Conservation (phyloP, 2,329 filamentous ascomycete species). For the Coniella lustricola region DNA sequence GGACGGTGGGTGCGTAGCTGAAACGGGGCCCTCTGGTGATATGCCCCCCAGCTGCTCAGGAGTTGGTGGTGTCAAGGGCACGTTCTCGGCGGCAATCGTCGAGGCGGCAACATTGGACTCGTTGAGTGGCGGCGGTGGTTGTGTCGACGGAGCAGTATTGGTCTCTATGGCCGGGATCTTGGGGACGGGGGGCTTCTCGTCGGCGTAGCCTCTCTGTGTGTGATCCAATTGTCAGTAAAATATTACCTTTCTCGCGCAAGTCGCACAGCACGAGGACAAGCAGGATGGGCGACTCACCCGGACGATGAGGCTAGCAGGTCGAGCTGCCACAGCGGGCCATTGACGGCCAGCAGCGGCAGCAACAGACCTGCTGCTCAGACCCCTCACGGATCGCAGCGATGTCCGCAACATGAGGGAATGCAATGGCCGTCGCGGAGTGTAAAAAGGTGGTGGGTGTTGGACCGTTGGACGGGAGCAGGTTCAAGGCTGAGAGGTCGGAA, state of each 20-base stretch:
- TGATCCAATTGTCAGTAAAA: slow-evolving; percentile 9
- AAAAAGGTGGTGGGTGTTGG: slow-evolving; percentile 9
- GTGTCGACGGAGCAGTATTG: slow-evolving; percentile 39
- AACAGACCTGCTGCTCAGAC: slow-evolving; percentile 48
- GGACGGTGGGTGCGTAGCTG: slow-evolving; percentile 29
- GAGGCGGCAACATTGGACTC: slow-evolving; percentile 32
- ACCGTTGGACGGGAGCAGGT: slow-evolving; percentile 6
- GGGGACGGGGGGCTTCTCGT: slow-evolving; percentile 40
- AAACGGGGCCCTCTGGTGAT: slow-evolving; percentile 20
- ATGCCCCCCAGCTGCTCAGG: slow-evolving; percentile 22
- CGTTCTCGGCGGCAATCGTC: slow-evolving; percentile 30
- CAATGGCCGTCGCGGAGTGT: slow-evolving; percentile 29
- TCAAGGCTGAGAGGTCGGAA: not conserved
- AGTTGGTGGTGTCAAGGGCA: slow-evolving; percentile 34
- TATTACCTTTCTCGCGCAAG: slow-evolving; percentile 14
- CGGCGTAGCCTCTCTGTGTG: slow-evolving; percentile 51
- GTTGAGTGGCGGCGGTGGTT: slow-evolving; percentile 27
- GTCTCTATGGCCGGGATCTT: slow-evolving; percentile 49
- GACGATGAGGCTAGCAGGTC: slow-evolving; percentile 30
- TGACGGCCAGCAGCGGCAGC: slow-evolving; percentile 48
- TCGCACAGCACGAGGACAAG: slow-evolving; percentile 18
- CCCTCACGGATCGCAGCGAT: slow-evolving; percentile 58
- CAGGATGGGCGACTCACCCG: slow-evolving; percentile 27
- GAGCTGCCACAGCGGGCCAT: slow-evolving; percentile 40
- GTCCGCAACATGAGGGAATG: slow-evolving; percentile 61